Conservation (phyloP, 495 filamentous ascomycete genomes). For the Umbilicaria muhlenbergii region DNA sequence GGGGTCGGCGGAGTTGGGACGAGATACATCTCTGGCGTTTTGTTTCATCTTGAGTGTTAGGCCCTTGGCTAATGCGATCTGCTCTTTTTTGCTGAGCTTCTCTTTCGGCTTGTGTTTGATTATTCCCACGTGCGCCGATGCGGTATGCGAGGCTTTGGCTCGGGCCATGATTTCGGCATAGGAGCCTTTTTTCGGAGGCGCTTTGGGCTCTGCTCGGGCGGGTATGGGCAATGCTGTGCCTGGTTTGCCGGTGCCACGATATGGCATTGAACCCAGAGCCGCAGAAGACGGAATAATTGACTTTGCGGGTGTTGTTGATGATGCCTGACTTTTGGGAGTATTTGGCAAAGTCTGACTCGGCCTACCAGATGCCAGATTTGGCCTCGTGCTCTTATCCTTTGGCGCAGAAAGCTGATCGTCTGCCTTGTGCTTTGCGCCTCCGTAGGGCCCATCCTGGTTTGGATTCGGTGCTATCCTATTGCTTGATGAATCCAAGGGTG, state of each 20-base stretch:
- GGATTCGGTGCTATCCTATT: constrained; percentile 16
- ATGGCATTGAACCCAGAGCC: constrained; percentile 17
- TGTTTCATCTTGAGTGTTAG: constrained; percentile 6
- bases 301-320: constrained; percentile 25
- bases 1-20: constrained; percentile 8
- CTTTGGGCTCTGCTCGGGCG: constrained; percentile 15
- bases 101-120: constrained; percentile 31
- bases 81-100: constrained; percentile 17
- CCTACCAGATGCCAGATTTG: not conserved
- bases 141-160: constrained; percentile 36
- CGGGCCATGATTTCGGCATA: constrained; percentile 54
- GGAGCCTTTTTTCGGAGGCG: constrained; percentile 43
- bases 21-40: constrained; percentile 1
- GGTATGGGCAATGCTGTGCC: constrained; percentile 7
- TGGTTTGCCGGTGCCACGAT: constrained; percentile 17
- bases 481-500: constrained; percentile 16
- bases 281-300: no score
- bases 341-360: not conserved
- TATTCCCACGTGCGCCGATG: constrained; percentile 14
- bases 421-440: constrained; percentile 16
- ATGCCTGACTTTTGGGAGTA: no score
- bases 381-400: constrained; percentile 4
- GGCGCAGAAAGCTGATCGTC: constrained; percentile 10
- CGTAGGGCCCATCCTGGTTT: constrained; percentile 9
- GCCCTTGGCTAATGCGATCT: constrained; percentile 11